Evolutionary conservation across 768 basidiomycete genomes (phyloP).

Genomic region (Collybia nuda): DNA sequence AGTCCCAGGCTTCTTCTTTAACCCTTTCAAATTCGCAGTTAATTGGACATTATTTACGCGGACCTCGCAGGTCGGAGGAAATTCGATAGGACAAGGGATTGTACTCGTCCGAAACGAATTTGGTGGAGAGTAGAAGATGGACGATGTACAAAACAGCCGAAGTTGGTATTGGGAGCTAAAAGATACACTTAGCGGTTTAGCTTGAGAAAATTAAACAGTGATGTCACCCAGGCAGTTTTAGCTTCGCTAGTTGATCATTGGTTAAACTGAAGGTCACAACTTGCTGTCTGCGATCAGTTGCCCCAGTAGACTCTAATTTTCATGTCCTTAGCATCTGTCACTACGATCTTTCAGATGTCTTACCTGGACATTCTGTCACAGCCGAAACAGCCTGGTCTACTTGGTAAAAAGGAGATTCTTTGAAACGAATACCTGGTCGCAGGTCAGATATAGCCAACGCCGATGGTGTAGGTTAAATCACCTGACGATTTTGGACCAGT

Average conservation of each 20-base stretch:
- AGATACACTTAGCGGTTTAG: slow-evolving; percentile 6
- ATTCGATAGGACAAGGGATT: slow-evolving; percentile 78
- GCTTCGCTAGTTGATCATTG: slow-evolving; percentile 60
- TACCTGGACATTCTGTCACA: slow-evolving; percentile 80
- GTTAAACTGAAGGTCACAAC: slow-evolving; percentile 62
- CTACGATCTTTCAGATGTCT: slow-evolving; percentile 6
- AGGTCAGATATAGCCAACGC: slow-evolving; percentile 5
- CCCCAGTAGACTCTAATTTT: slow-evolving; percentile 68
- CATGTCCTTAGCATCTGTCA: background rate
- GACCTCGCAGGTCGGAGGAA: slow-evolving; percentile 89
- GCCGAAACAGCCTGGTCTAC: slow-evolving; percentile 64
- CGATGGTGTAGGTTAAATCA: slow-evolving; percentile 10
- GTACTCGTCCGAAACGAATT: slow-evolving; percentile 52
- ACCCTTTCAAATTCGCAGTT: slow-evolving; percentile 77
- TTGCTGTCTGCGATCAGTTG: slow-evolving; percentile 74
- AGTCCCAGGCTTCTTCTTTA: slow-evolving; percentile 95
- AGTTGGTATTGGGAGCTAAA: slow-evolving; percentile 72
- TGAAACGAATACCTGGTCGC: slow-evolving; percentile 66
- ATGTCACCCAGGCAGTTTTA: slow-evolving; percentile 54
- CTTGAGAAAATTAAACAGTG: slow-evolving; percentile 1
- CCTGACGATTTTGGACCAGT: slow-evolving; percentile 29
- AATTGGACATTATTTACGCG: slow-evolving; percentile 75
- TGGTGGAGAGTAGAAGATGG: slow-evolving; percentile 59
- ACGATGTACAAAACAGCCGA: slow-evolving; percentile 87
- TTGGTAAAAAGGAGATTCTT: slow-evolving; percentile 75